Percentiles rank a stretch among this genome's conserved stretches.
Evolutionary conservation across 768 basidiomycete genomes (phyloP).

Genomic region (Trichaptum fuscoviolaceum): DNA sequence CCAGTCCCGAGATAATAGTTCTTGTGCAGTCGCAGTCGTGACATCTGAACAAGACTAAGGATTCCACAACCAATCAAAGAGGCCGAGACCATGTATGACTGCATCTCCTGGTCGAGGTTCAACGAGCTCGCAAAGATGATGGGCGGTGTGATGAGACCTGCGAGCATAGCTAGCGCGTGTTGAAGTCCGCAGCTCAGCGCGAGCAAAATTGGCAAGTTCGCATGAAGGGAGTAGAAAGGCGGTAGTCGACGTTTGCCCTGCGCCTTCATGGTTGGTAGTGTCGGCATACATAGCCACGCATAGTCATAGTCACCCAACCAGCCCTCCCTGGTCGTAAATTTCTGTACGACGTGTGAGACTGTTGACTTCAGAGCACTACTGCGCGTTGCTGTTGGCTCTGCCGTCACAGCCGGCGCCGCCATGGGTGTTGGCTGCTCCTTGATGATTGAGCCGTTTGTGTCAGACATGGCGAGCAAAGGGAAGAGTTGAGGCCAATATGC

Average conservation of each 20-base stretch:
- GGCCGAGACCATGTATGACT: slow-evolving; percentile 77
- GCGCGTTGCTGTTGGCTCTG: slow-evolving; percentile 1
- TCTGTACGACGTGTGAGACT: slow-evolving; percentile 21
- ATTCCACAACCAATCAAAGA: slow-evolving; percentile 81
- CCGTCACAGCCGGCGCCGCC: slow-evolving; percentile 13
- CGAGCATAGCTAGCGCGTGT: slow-evolving; percentile 79
- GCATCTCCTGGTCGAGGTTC: slow-evolving; percentile 49
- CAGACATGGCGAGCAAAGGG: neutral
- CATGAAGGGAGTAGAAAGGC: slow-evolving; percentile 73
- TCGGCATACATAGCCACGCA: slow-evolving; percentile 64
- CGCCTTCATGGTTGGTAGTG: slow-evolving; percentile 41
- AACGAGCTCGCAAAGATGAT: slow-evolving; percentile 70
- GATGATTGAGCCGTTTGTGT: slow-evolving; percentile 6
- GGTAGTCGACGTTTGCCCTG: slow-evolving; percentile 32
- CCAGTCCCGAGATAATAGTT: slow-evolving; percentile 77
- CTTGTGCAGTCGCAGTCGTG: slow-evolving; percentile 52
- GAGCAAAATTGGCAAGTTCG: slow-evolving; percentile 65
- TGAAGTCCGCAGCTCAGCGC: slow-evolving; percentile 71
- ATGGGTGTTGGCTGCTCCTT: slow-evolving; percentile 26
- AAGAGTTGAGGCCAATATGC: neutral
- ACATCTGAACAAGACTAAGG: slow-evolving; percentile 75
- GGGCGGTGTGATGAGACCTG: slow-evolving; percentile 77
- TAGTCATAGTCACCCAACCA: slow-evolving; percentile 89
- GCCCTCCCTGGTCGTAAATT: slow-evolving; percentile 50
- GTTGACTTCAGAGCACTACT: slow-evolving; percentile 6